phyloP scores from a whole-genome alignment of 768 basidiomycete species.

The Mycena filopes region DNA sequence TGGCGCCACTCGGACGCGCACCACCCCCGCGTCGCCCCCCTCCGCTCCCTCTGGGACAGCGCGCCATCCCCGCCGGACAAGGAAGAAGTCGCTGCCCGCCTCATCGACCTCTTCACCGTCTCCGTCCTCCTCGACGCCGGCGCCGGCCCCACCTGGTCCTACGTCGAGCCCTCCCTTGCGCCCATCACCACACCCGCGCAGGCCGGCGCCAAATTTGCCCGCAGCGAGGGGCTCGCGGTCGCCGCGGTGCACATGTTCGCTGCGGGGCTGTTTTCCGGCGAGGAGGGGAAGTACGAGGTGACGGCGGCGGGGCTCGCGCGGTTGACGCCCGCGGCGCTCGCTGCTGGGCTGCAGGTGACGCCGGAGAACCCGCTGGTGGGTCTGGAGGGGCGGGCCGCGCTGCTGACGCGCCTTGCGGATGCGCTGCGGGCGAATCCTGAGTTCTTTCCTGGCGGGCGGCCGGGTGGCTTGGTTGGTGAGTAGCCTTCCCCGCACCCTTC shows the following conservation, averaged over 20 bases:
- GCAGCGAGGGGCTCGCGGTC: constrained; percentile 88
- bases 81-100: constrained; percentile 73
- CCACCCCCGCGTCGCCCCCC: constrained; percentile 66
- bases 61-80: constrained; percentile 52
- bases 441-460: constrained; percentile 78
- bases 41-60: constrained; percentile 67
- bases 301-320: constrained; percentile 76
- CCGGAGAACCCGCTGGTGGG: constrained; percentile 89
- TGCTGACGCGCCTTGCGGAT: constrained; percentile 77
- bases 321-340: constrained; percentile 69
- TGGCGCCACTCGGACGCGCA: constrained; percentile 91
- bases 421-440: constrained; percentile 74
- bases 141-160: constrained; percentile 86
- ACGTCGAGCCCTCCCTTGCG: constrained; percentile 59
- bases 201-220: constrained; percentile 62
- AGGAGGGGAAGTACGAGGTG: constrained; percentile 52
- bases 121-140: constrained; percentile 96
- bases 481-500: not conserved
- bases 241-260: constrained; percentile 93
- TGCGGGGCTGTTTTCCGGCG: constrained; percentile 82
- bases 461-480: constrained; percentile 85
- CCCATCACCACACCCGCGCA: not conserved
- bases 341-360: constrained; percentile 82
- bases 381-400: constrained; percentile 83
- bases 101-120: constrained; percentile 90